Evolutionary conservation across 1,139 yeast species (phyloP), one percentile per base, ranked within the genome.

Genomic region (Yueomyces sp.): DNA sequence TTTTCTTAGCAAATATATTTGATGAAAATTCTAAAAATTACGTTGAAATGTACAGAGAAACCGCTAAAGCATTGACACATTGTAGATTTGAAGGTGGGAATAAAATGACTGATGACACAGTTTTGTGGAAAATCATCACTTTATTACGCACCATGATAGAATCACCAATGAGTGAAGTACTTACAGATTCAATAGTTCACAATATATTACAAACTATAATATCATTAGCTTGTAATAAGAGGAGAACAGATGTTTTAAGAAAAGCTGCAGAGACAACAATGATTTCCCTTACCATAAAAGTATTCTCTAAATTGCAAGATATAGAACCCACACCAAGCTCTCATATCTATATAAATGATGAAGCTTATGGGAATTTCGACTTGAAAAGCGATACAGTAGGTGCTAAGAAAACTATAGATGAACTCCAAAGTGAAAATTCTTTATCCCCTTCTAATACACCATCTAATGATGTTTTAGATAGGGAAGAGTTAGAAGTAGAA

Each of bases 41-140:
- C 36, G 76, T 63, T 43, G 70, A 43, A 42, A 63, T 58, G 42
- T 56, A 53, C 57, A 76, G 58, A 60, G 75, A 60, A 65, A 72
- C 65, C 48, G 74, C 81, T 29, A 74, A 84, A 19, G 82, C 96
- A 0, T 72, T 93, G 46, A 85, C 97, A 0, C 96, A 87, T 57
- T 91, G 98, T 62, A 76, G 96, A 36, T 93, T 91, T 59, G 97
- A 91, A 65, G 96, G 96, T 1, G 84, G 94, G 0, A 96, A 89
- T 57, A 95, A 87, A 59, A 76, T 81, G 37, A 81, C 89, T 37
- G 98, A 93, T 63, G 98, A 93, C 57, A 85, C 95, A 0, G 93
- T 93, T 4, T 67, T 93, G 42, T 69, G 89, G 42, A 85, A 85
- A 55, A 94, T 93, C 27, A 72, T 93, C 50, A 69, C 82, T 38